Base-by-base conservation (phyloP, 2,329 filamentous ascomycete genomes). In the Ceratocystis lukuohia region DNA sequence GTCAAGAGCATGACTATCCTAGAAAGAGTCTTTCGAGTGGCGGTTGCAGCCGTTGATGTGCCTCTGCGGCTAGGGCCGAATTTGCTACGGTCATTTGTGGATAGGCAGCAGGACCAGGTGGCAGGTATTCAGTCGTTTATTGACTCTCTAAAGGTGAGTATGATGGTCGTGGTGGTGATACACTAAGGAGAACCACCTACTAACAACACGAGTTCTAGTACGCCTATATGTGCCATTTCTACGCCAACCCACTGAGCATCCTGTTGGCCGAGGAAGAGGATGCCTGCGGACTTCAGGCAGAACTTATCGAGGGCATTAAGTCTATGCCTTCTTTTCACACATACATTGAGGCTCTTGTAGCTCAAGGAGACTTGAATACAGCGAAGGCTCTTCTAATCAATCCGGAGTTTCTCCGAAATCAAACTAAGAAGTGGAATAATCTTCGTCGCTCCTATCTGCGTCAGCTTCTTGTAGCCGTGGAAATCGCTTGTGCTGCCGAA, bases 221-320 rank as follows among this genome's bases (percentile, higher is more conserved):
- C 75, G 84, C 87, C 0, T 91, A 91, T 72, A 92, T 95, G 89
- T 89, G 87, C 67, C 88, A 91, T 73, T 93, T 89, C 72, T 93
- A 90, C 71, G 88, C 87, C 48, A 93, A 91, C 70, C 84, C 87
- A 0, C 77, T 91, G 2, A 89, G 85, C 68, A 74, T 90, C 3
- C 79, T 93, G 44, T 74, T 85, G 8, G 76, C 76, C 1, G 68
- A 69, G 28, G 70, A 68, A 46, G 70, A 66, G 25, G 66, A 37
- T 20, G 22, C 64, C 15, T 71, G 57, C 70, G 74, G 5, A 3
- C 69, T 89, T 0, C 80, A 87, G 63, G 71, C 76, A 1, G 82
- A 87, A 68, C 86, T 89, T 70, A 74, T 88, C 6, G 83, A 89
- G 70, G 85, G 87, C 10, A 74, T 89, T 6, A 83, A 89, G 45